Base-by-base conservation (phyloP, 257 asterid genomes). In the Galeopsis tetrahit region DNA sequence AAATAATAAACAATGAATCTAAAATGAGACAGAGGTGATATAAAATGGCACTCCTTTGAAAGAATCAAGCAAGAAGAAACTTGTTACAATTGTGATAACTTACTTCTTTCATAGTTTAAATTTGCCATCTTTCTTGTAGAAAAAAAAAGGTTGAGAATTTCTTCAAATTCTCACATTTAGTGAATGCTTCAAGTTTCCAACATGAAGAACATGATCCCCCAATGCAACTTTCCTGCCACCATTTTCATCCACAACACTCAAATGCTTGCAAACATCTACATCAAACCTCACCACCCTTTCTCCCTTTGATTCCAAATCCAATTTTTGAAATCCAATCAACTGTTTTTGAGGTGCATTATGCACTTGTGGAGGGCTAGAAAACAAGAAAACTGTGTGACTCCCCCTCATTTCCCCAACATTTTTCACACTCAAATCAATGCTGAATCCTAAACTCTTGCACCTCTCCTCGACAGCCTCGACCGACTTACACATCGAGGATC, bases 211-310 rank as follows among this genome's bases (percentile, higher is more conserved):
- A 80, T 89, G 85, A 36, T 86, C 73, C 15, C 96, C 94, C 79
- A 89, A 71, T 5, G 86, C 86, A 28, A 89, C 79, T 63, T 84
- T 89, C 75, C 73, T 71, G 9, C 78, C 78, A 10, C 96, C 96
- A 48, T 60, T 62, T 72, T 80, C 90, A 67, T 87, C 94, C 70
- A 82, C 89, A 43, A 83, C 69, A 75, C 92, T 83, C 82, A 87
- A 71, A 85, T 89, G 86, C 89, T 87, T 86, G 80, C 96, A 89
- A 42, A 85, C 88, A 73, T 87, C 87, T 9, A 87, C 81, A 31
- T 63, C 71, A 72, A 89, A 87, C 28, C 78, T 75, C n/a, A 83
- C 89, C 35, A 58, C 3, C 40, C 82, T 78, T 79, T 84, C 90
- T 35, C 38, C 83, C 36, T 71, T 52, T 17, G 85, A 69, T 14